These are phyloP conservation scores for Athelia sp. DNA, from an alignment of 1,284 basidiomycete species.

Conservation along the genomic window DNA sequence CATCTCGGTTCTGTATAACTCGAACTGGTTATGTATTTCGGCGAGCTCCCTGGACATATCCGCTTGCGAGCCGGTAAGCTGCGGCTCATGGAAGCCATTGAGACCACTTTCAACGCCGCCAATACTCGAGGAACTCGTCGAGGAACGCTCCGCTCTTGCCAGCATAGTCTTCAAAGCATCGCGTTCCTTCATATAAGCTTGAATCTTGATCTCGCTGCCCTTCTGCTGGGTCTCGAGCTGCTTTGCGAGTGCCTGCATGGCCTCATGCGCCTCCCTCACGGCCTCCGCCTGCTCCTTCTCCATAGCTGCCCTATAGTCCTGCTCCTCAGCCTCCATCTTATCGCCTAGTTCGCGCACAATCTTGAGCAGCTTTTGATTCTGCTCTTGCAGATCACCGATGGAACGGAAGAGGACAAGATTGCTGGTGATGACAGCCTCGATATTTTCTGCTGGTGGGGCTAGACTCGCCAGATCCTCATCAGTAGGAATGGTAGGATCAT, in stretches of 20 bases:
- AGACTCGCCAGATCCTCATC: constrained; percentile 63
- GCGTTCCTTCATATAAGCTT: constrained; percentile 81
- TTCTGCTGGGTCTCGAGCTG: constrained; percentile 72
- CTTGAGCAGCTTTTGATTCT: constrained; percentile 86
- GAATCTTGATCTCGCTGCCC: constrained; percentile 64
- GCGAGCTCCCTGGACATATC: constrained; percentile 53
- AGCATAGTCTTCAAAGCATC: constrained; percentile 83
- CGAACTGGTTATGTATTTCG: constrained; percentile 72
- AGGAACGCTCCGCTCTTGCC: constrained; percentile 37
- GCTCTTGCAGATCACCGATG: constrained; percentile 77
- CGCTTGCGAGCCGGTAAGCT: constrained; percentile 16
- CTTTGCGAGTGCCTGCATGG: constrained; percentile 74
- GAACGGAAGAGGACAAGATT: constrained; percentile 87
- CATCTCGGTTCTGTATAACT: constrained; percentile 77
- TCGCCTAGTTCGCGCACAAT: constrained; percentile 77
- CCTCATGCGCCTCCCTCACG: constrained; percentile 81
- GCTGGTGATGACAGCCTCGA: constrained; percentile 82
- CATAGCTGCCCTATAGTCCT: constrained; percentile 57
- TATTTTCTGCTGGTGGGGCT: constrained; percentile 46
- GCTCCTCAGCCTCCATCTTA: constrained; percentile 77
- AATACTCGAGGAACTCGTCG: constrained; percentile 15
- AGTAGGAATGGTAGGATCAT: constrained; percentile 77
- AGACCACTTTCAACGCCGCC: constrained; percentile 10
- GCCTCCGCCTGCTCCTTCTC: constrained; percentile 77
- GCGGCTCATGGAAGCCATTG: constrained; percentile 29